Evolutionary conservation across 2,329 filamentous ascomycete species (phyloP), one percentile per base, ranked within the genome.

Genomic region (Penicillium brevicompactum): DNA sequence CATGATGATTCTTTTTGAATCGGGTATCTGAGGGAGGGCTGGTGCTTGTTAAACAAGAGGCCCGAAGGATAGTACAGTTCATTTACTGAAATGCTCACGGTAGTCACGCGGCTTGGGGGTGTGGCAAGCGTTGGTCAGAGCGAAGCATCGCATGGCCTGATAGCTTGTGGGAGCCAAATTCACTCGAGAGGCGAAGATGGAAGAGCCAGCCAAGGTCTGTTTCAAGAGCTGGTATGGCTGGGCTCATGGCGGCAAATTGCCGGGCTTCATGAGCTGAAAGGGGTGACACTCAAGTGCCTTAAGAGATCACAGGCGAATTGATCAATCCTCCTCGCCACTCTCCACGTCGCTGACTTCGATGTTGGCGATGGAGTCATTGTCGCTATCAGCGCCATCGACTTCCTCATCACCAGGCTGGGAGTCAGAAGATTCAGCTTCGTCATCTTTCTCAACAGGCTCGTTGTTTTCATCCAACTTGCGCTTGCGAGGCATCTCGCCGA

Each of bases 401-500:
- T 73, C 72, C 11, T 74, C 72, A 8, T 73, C 67, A 8, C 67
- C 62, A 24, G 67, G 63, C n/a, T 65, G 64, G 5, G 70, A 66
- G 9, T 74, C 71, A 4, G 76, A 73, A 5, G 74, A 72, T 18
- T 72, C 70, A 5, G 57, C 58, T 8, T 54, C 70, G 5, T 58
- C 56, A 1, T 54, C 58, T 22, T 66, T 65, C 38, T 70, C 67
- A 3, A 72, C 67, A 32, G 71, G 66, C 46, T 75, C 71, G 8
- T 64, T 69, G 7, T 67, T 72, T 22, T 86, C 84, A 16, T 86
- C 84, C 65, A 87, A 87, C 67, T 93, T 89, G 77, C 95, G 90
- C 75, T 86, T 88, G 41, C 85, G 85, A 56, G 78, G 77, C 87
- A 96, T 96, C 75, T 97, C 91, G 16, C 92, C 92, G 0, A 96